Percentiles rank a stretch among this genome's conserved stretches.
Conservation (phyloP, 352 stramenopile species). For the Phytopythium litorale region DNA sequence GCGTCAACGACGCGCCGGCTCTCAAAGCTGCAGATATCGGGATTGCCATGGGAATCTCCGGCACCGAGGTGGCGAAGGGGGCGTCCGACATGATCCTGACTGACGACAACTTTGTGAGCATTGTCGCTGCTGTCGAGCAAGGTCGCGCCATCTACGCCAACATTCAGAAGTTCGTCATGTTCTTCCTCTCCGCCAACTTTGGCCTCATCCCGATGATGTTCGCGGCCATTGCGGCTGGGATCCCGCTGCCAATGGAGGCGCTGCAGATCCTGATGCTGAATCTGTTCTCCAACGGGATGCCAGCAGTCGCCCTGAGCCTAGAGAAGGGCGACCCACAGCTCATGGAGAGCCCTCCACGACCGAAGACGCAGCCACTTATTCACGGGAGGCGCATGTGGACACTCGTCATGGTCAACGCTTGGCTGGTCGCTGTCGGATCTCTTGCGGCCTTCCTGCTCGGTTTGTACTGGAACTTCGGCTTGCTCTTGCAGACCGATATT, state of each 20-base stretch:
- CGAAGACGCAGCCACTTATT: conserved; percentile 33
- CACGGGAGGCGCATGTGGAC: conserved; percentile 32
- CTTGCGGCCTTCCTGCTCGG: conserved; percentile 26
- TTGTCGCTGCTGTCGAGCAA: conserved; percentile 93
- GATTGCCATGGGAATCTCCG: conserved; percentile 94
- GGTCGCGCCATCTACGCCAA: conserved; percentile 94
- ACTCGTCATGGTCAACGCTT: conserved; percentile 27
- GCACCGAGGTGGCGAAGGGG: conserved; percentile 95
- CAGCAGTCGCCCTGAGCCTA: conserved; percentile 38
- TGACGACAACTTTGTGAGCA: conserved; percentile 96
- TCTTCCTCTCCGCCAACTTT: conserved; percentile 95
- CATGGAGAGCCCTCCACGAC: conserved; percentile 35
- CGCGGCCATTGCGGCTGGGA: conserved; percentile 25
- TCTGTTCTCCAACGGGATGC: conserved; percentile 92
- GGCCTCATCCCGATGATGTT: conserved; percentile 84
- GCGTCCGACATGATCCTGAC: conserved; percentile 96
- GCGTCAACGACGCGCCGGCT: conserved; percentile 95
- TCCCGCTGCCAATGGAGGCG: conserved; percentile 84
- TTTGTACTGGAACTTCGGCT: conserved; percentile 47
- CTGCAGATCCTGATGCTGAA: conserved; percentile 97
- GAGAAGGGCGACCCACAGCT: conserved; percentile 35
- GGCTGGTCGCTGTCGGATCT: conserved; percentile 22
- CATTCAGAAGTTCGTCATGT: conserved; percentile 97
- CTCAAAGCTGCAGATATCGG: conserved; percentile 93
- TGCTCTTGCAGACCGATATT: conserved; percentile 29